phyloP scores from a whole-genome alignment of 768 basidiomycete genomes.

The Rhodosporidiobolus sp. region DNA sequence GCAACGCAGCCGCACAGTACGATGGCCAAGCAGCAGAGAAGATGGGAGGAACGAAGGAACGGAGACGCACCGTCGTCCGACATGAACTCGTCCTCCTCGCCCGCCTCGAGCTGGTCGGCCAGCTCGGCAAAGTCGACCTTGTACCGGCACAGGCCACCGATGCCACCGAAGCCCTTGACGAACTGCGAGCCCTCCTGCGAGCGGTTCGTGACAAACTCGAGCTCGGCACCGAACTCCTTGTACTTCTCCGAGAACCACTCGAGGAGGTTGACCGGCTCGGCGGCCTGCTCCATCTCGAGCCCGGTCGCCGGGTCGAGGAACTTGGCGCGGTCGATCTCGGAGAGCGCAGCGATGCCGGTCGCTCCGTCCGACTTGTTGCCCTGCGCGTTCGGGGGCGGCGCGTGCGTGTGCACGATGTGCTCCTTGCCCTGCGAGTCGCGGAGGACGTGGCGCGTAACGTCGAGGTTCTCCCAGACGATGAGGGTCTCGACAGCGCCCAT shows the following conservation, averaged over 20 bases:
- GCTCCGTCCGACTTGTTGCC: slow-evolving; percentile 29
- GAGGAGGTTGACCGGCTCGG: slow-evolving; percentile 78
- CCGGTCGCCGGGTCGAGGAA: slow-evolving; percentile 94
- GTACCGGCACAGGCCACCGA: slow-evolving; percentile 91
- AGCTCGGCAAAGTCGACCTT: slow-evolving; percentile 93
- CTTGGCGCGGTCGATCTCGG: slow-evolving; percentile 86
- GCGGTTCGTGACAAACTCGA: slow-evolving; percentile 83
- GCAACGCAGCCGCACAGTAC: too few relatives aligned
- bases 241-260: slow-evolving; percentile 99
- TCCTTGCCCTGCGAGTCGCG: slow-evolving; percentile 83
- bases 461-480: slow-evolving; percentile 97
- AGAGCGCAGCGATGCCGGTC: slow-evolving; percentile 35
- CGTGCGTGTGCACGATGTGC: slow-evolving; percentile 67
- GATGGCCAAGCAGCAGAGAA: background rate
- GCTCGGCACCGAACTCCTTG: slow-evolving; percentile 91
- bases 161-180: slow-evolving; percentile 97
- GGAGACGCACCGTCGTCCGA: background rate
- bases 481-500: slow-evolving; percentile 94
- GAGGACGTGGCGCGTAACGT: slow-evolving; percentile 79
- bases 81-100: slow-evolving; percentile 50
- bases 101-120: slow-evolving; percentile 50
- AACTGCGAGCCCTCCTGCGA: slow-evolving; percentile 98
- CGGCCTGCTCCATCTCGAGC: slow-evolving; percentile 85
- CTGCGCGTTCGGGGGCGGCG: slow-evolving; percentile 39
- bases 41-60: background rate